These are phyloP conservation scores for Arthrobotrys megalospora DNA, from an alignment of 2,329 filamentous ascomycete species.

Conservation along the genomic window DNA sequence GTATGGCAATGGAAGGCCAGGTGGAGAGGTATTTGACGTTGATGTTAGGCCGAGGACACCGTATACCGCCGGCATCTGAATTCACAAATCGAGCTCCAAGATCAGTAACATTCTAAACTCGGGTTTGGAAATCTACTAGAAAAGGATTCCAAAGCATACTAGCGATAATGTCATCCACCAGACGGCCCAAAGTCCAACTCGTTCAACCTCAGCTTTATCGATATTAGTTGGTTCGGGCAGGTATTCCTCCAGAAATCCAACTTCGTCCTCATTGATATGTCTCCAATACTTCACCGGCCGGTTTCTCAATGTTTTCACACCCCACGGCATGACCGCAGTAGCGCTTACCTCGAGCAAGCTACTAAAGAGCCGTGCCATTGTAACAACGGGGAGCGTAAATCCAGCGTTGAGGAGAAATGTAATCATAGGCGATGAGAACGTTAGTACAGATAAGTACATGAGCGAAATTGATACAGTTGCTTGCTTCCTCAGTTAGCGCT, in stretches of 20 bases:
- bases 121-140: not conserved
- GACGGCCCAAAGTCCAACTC: conserved; percentile 69
- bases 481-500: conserved; percentile 8
- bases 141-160: conserved; percentile 63
- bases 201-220: conserved; percentile 66
- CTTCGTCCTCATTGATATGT: conserved; percentile 38
- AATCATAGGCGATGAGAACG: conserved; percentile 73
- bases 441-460: conserved; percentile 73
- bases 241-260: conserved; percentile 63
- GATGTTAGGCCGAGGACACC: conserved; percentile 46
- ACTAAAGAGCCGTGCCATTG: conserved; percentile 68
- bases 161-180: conserved; percentile 68
- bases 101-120: conserved; percentile 2
- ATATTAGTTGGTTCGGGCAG: conserved; percentile 63
- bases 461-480: conserved; percentile 71
- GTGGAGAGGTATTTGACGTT: conserved; percentile 23
- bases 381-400: conserved; percentile 69
- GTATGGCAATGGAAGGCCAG: conserved; percentile 61
- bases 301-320: conserved; percentile 67
- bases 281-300: conserved; percentile 49
- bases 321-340: conserved; percentile 71
- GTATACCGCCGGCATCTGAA: conserved; percentile 62
- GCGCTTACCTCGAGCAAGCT: conserved; percentile 72
- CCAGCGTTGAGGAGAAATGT: conserved; percentile 72
- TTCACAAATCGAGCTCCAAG: conserved; percentile 19